Percentiles rank a stretch among this genome's conserved stretches.
These are phyloP conservation scores for Colletotrichum sp. DNA, from an alignment of 2,329 filamentous ascomycete species.

Conservation along the genomic window DNA sequence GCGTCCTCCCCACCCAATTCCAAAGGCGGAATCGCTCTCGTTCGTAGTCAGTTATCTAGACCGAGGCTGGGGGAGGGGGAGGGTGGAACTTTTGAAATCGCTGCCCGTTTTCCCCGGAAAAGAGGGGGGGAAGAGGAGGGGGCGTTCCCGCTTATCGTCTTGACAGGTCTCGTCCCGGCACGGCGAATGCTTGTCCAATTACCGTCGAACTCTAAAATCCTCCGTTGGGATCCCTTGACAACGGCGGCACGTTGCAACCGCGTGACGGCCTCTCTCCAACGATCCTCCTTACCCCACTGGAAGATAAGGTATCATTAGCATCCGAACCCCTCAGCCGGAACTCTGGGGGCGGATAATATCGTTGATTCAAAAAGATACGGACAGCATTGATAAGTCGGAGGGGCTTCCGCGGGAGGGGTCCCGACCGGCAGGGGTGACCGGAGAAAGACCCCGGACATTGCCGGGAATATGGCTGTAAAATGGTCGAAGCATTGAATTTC, in stretches of 20 bases:
- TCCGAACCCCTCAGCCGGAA: background rate
- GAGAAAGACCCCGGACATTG: background rate
- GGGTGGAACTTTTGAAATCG: background rate
- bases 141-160: constrained; percentile 16
- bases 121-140: background rate
- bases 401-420: background rate
- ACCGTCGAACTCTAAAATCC: background rate
- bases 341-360: background rate
- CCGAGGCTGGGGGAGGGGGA: background rate
- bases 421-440: background rate
- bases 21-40: background rate
- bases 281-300: background rate
- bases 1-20: background rate
- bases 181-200: constrained; percentile 13
- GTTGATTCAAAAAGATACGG: background rate
- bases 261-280: background rate
- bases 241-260: constrained; percentile 2
- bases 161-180: constrained; percentile 16
- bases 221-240: background rate
- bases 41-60: background rate
- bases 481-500: background rate
- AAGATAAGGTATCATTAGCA: constrained; percentile 5
- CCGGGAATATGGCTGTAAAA: background rate
- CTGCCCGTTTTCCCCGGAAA: constrained; percentile 6
- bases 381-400: constrained; percentile 12